These are phyloP conservation scores for Mimosa bimucronata DNA, from an alignment of 306 rosid genomes.

Conservation along the genomic window DNA sequence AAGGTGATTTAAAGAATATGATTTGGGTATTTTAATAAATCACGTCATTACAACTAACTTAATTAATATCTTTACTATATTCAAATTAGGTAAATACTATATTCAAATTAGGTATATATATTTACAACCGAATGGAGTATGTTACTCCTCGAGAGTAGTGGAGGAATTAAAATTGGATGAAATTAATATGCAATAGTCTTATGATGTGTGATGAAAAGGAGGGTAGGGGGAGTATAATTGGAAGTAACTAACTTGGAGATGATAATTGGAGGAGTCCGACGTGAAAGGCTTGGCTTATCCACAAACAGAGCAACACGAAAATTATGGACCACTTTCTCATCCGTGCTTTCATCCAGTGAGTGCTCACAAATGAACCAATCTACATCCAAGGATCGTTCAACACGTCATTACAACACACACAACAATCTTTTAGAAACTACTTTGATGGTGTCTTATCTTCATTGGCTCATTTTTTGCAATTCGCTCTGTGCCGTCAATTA, in stretches of 20 bases:
- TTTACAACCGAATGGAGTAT: no score
- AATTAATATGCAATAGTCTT: no score
- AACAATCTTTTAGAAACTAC: not conserved
- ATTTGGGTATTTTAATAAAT: no score
- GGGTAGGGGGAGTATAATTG: not conserved
- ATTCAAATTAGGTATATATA: no score
- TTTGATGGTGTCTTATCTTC: not conserved
- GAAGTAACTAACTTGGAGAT: not conserved
- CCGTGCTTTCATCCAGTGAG: not conserved
- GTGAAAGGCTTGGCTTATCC: conserved; percentile 36
- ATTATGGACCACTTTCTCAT: conserved; percentile 13
- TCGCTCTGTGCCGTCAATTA: conserved; percentile 4
- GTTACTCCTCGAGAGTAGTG: not conserved
- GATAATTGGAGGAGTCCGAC: not conserved
- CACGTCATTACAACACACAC: not conserved
- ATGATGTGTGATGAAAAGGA: not conserved
- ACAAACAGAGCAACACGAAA: not conserved
- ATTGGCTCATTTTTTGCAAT: not conserved
- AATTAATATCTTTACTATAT: no score
- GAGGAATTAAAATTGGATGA: not conserved
- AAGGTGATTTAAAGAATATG: no score
- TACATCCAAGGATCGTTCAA: not conserved
- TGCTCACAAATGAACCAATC: conserved; percentile 4
- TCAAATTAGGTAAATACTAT: no score
- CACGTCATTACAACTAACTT: no score